Percentiles rank a stretch among this genome's conserved stretches.
These are phyloP conservation scores for Geopyxis carbonaria DNA, from an alignment of 495 filamentous ascomycete species.

Conservation along the genomic window DNA sequence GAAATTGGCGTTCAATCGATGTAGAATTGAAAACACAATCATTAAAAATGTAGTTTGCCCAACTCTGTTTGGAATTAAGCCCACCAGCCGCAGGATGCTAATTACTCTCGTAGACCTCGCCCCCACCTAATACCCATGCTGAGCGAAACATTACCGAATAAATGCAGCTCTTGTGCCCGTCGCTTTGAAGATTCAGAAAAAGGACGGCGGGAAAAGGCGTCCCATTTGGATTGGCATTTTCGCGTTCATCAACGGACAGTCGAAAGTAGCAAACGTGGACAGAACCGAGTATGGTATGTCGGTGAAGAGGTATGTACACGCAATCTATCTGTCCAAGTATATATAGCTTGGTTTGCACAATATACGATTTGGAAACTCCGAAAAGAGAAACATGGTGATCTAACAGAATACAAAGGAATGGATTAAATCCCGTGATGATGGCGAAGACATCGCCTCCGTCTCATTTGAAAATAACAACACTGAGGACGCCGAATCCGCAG, in stretches of 20 bases:
- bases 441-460: constrained; percentile 42
- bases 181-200: constrained; percentile 62
- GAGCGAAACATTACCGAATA: constrained; percentile 62
- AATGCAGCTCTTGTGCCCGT: constrained; percentile 79
- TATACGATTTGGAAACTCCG: neutral
- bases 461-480: constrained; percentile 11
- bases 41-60: constrained; percentile 54
- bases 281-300: constrained; percentile 84
- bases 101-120: constrained; percentile 43
- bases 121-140: constrained; percentile 52
- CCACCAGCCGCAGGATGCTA: constrained; percentile 21
- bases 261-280: constrained; percentile 62
- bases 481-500: constrained; percentile 25
- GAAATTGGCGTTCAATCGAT: constrained; percentile 33
- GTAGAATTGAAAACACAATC: constrained; percentile 54
- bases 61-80: constrained; percentile 8
- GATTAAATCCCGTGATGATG: constrained; percentile 63
- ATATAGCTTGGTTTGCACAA: constrained; percentile 13
- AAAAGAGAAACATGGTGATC: neutral
- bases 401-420: constrained; percentile 29
- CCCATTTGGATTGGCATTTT: constrained; percentile 97
- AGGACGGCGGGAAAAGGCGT: constrained; percentile 68
- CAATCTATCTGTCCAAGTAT: constrained; percentile 2
- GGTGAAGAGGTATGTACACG: constrained; percentile 58
- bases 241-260: constrained; percentile 74